phyloP scores from a whole-genome alignment of 805 yeast species.

The Hanseniaspora clermontiae region DNA sequence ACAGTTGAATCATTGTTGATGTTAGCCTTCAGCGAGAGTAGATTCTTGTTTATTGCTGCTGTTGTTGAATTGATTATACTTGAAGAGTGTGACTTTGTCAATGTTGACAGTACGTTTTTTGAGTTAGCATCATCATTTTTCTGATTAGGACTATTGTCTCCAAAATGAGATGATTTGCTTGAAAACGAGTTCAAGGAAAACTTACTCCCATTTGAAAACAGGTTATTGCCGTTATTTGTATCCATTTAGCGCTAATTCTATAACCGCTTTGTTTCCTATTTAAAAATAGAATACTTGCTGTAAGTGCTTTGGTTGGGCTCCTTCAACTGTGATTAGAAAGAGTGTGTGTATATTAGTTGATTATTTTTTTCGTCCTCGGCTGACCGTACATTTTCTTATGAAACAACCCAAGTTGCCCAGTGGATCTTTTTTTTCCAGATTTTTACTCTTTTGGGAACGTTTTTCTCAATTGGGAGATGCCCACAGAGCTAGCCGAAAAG shows the following conservation, averaged over 20 bases:
- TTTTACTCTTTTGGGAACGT: too few species aligned
- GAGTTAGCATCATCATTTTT: neutral
- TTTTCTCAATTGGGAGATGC: too few species aligned
- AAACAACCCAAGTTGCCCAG: too few species aligned
- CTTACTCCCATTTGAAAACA: neutral
- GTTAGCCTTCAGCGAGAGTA: neutral
- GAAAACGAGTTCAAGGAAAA: neutral
- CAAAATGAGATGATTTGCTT: neutral
- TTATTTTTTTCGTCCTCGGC: too few species aligned
- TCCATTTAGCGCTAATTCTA: neutral
- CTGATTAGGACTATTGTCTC: neutral
- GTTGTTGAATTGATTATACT: neutral
- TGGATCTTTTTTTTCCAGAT: too few species aligned
- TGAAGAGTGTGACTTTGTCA: conserved; percentile 2
- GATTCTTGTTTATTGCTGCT: neutral
- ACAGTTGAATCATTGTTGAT: neutral
- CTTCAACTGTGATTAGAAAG: too few species aligned
- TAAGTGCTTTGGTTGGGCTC: too few species aligned
- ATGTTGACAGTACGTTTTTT: conserved; percentile 1
- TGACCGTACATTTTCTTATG: too few species aligned
- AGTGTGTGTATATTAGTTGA: too few species aligned
- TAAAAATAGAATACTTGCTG: too few species aligned
- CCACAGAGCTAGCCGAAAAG: too few species aligned
- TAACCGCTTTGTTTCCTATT: too few species aligned
- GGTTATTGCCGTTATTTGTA: neutral